Conservation (phyloP, 768 basidiomycete genomes). For the Dictyophora rubrovolvata region DNA sequence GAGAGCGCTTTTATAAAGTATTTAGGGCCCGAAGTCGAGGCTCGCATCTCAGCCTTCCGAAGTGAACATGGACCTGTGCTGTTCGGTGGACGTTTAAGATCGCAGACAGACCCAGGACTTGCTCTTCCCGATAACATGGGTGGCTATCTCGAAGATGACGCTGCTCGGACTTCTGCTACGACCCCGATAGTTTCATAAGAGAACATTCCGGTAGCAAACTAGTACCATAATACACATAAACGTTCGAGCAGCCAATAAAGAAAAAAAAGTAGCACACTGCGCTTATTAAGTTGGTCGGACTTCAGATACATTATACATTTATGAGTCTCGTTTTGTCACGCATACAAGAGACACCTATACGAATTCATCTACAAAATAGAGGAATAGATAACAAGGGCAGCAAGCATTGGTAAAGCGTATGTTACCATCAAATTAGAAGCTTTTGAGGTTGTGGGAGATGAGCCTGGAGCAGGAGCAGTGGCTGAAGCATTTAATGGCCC, state of each 20-base stretch:
- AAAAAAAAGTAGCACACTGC: background rate
- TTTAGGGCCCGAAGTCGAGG: slow-evolving; percentile 73
- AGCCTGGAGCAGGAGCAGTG: background rate
- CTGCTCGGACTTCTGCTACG: background rate
- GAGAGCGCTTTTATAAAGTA: background rate
- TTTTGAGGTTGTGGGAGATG: background rate
- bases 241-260: no score
- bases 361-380: background rate
- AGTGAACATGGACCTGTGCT: slow-evolving; percentile 69
- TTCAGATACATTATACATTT: no score
- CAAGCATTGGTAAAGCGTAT: background rate
- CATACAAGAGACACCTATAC: background rate
- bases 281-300: no score
- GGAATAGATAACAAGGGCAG: background rate
- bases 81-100: slow-evolving; percentile 74
- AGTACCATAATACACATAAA: background rate
- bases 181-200: background rate
- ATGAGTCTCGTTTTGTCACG: background rate
- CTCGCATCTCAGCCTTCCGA: slow-evolving; percentile 71
- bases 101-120: slow-evolving; percentile 55
- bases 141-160: slow-evolving; percentile 26
- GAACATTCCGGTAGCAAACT: background rate
- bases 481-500: background rate
- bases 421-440: background rate
- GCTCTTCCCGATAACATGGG: slow-evolving; percentile 73